These are phyloP conservation scores for Fusarium anthophilum DNA, from an alignment of 2,329 filamentous ascomycete species.

Conservation along the genomic window DNA sequence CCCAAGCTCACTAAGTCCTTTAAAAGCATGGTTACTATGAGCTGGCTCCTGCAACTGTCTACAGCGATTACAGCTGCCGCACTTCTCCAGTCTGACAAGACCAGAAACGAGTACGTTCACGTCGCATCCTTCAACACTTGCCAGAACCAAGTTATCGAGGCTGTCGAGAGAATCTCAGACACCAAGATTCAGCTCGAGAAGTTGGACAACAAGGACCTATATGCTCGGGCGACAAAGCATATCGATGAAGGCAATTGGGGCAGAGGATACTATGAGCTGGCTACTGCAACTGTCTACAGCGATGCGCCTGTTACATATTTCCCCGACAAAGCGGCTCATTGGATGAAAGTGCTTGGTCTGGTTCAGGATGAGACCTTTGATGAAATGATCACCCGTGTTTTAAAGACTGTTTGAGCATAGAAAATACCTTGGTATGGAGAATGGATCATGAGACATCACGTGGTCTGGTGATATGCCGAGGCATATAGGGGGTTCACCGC, in stretches of 20 bases:
- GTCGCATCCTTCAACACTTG: neutral
- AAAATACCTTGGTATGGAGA: neutral
- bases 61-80: neutral
- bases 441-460: neutral
- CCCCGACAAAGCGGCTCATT: neutral
- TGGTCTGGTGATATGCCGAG: neutral
- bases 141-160: neutral
- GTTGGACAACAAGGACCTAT: neutral
- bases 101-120: neutral
- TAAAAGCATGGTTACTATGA: too few species aligned
- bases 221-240: neutral
- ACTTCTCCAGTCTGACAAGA: neutral
- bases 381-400: neutral
- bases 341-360: neutral
- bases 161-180: neutral
- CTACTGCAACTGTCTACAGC: neutral
- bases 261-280: slow-evolving; percentile 9
- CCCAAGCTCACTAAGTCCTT: too few species aligned
- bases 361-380: neutral
- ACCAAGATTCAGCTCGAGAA: neutral
- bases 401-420: neutral
- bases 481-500: neutral
- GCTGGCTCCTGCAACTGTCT: too few species aligned
- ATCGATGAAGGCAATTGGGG: neutral
- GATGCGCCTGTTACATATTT: neutral